phyloP scores from a whole-genome alignment of 2,329 filamentous ascomycete genomes.

The Penicillium sp. region DNA sequence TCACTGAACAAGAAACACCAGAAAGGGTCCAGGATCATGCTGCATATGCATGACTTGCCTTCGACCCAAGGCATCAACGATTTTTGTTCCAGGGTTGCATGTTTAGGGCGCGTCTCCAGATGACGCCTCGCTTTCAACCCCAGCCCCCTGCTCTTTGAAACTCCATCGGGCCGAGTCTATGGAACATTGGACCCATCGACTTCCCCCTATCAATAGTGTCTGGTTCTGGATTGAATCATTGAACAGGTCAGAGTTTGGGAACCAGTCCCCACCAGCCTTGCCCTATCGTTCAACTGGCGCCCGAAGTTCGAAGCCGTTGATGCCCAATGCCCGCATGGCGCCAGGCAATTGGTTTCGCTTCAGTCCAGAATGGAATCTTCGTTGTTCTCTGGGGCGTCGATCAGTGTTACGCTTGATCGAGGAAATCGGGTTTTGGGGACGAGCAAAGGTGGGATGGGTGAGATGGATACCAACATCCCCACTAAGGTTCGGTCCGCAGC shows the following conservation, averaged over 20 bases:
- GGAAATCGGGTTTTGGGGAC: not conserved
- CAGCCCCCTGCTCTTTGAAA: not conserved
- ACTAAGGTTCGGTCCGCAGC: conserved; percentile 28
- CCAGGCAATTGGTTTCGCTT: conserved; percentile 24
- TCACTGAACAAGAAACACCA: not conserved
- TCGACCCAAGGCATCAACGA: not conserved
- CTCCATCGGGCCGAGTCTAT: not conserved
- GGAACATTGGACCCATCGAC: conserved; percentile 8
- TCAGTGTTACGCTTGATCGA: conserved; percentile 10
- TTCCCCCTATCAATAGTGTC: conserved; percentile 7
- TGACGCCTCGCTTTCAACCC: conserved; percentile 3
- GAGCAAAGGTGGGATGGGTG: not conserved
- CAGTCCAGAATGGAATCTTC: conserved; percentile 23
- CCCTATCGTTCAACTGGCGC: conserved; percentile 17
- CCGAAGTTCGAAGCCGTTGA: conserved; percentile 24
- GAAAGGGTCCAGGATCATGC: not conserved
- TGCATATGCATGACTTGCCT: not conserved
- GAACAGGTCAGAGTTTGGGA: conserved; percentile 26
- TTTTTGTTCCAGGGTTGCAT: not conserved
- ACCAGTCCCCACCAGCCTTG: conserved; percentile 14
- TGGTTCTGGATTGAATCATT: conserved; percentile 23
- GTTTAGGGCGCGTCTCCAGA: not conserved
- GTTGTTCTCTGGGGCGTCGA: conserved; percentile 17
- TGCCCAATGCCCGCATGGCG: conserved; percentile 28
- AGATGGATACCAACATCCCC: conserved; percentile 23